Base-by-base conservation (phyloP, 2,329 filamentous ascomycete species). In the Aspergillus alliaceus region DNA sequence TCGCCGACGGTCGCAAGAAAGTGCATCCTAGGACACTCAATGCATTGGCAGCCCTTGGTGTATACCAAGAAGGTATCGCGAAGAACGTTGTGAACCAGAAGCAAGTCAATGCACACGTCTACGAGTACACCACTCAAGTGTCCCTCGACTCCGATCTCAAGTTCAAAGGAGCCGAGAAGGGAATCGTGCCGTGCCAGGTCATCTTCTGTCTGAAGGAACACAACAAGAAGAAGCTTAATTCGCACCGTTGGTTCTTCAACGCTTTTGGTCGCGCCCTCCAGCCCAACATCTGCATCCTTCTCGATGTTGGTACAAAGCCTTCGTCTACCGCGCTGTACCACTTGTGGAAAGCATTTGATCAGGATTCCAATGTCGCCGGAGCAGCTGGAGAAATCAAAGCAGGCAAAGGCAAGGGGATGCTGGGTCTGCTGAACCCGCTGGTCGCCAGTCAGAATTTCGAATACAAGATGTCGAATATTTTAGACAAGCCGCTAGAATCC, bases 391-490 rank as follows among this genome's bases (percentile, higher is more conserved):
- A 99, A 75, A 99, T 99, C 75, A 96, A 93, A 72, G 95, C 95
- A 0, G 96, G 96, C 77, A 96, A 97, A 74, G 95, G 95, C 7
- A 91, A 88, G 64, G 87, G 84, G 24, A 93, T 91, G 70, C 80
- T 86, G 5, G 91, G 93, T 61, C 82, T 99, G 15, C 80, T 99
- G 46, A 99, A 99, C 68, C 95, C 95, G 0, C 82, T 99, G 6
- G 93, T 99, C 15, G 95, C 95, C 0, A 96, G 92, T 46, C 95
- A 99, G 69, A 99, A 99, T 73, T 99, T 99, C 65, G 95, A 99
- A 79, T 99, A 99, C 81, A 99, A 99, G 77, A 97, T 99, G 91
- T 96, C 92, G 39, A 99, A 99, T 68, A 99, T 99, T 68, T 82
- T 99, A 25, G 95, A 99, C 73, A 99, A 99, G 75, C 95, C 95